A percentile compares a stretch with the other conserved stretches of the same genome.
Evolutionary conservation across 306 rosid genomes (phyloP).

Genomic region (Quercus variabilis): DNA sequence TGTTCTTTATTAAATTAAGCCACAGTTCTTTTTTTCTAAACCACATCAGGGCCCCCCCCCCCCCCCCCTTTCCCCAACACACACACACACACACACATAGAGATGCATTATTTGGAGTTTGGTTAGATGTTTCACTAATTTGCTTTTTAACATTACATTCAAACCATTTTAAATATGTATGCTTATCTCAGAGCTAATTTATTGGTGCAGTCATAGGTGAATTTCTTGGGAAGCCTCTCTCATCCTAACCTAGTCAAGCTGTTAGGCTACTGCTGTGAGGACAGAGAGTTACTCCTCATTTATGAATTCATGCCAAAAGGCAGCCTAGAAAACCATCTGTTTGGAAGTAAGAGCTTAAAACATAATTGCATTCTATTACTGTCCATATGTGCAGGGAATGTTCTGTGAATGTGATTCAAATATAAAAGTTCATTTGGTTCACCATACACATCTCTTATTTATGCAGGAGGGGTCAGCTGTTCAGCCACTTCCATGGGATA

Average conservation of each 20-base stretch:
- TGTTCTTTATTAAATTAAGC: no score
- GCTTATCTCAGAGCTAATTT: constrained; percentile 11
- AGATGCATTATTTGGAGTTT: background rate
- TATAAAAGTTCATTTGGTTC: constrained; percentile 6
- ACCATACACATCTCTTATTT: background rate
- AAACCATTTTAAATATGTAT: background rate
- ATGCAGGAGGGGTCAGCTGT: no score
- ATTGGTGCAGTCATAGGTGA: constrained; percentile 72
- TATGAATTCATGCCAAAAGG: constrained; percentile 96
- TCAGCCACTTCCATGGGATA: no score
- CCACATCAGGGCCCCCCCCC: no score
- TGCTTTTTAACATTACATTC: background rate
- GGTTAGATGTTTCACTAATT: background rate
- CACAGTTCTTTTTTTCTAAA: no score
- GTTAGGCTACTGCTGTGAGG: constrained; percentile 82
- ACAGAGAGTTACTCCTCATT: constrained; percentile 63
- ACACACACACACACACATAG: background rate
- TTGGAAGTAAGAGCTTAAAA: constrained; percentile 70
- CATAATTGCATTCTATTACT: constrained; percentile 1
- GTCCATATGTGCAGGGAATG: constrained; percentile 3
- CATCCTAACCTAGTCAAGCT: constrained; percentile 91
- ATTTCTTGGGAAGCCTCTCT: constrained; percentile 80
- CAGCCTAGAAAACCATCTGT: constrained; percentile 83
- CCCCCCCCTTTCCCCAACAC: no score
- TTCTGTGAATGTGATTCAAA: background rate